Conservation (phyloP, 768 basidiomycete species). For the Cyclocybe aegerita region DNA sequence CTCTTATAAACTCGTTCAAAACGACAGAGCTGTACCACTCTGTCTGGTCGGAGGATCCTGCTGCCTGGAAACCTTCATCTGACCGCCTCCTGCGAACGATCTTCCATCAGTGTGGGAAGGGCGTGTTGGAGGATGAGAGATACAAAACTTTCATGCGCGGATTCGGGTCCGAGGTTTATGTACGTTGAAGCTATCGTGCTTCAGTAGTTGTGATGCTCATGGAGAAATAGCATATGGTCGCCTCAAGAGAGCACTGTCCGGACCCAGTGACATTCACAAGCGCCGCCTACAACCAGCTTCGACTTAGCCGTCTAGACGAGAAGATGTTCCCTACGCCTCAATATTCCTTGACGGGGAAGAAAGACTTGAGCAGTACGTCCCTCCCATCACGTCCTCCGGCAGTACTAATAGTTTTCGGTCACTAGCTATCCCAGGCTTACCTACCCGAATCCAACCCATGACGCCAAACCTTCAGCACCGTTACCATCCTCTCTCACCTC, state of each 20-base stretch:
- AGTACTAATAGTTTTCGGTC: neutral
- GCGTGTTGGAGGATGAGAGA: constrained; percentile 64
- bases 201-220: neutral
- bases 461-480: constrained; percentile 36
- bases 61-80: constrained; percentile 31
- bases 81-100: constrained; percentile 43
- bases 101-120: constrained; percentile 72
- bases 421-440: constrained; percentile 44
- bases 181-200: constrained; percentile 25
- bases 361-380: constrained; percentile 36
- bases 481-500: constrained; percentile 48
- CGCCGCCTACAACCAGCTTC: constrained; percentile 68
- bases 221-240: constrained; percentile 64
- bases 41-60: constrained; percentile 43
- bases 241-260: constrained; percentile 58
- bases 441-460: constrained; percentile 44
- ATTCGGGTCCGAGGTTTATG: constrained; percentile 61
- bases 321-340: constrained; percentile 72
- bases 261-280: constrained; percentile 77
- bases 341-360: constrained; percentile 41
- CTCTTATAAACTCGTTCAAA: constrained; percentile 48
- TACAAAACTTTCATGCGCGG: constrained; percentile 74
- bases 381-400: neutral
- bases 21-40: constrained; percentile 45
- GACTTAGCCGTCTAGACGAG: constrained; percentile 68